phyloP scores from a whole-genome alignment of 257 asterid genomes.

The Solanum boliviense region DNA sequence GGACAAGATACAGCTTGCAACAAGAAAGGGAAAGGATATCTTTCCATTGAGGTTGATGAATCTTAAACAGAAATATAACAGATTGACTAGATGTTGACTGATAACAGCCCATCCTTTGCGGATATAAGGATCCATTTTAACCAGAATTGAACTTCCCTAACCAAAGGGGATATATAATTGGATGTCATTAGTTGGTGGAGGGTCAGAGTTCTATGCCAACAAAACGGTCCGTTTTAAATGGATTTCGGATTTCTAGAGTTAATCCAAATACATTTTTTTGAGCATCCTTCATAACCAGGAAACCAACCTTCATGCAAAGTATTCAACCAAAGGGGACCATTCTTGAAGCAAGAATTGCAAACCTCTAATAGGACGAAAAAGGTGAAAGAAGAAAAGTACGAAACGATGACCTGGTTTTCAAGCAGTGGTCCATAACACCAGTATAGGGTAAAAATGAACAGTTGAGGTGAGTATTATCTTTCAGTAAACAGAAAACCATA shows the following conservation, averaged over 20 bases:
- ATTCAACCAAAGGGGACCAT: not conserved
- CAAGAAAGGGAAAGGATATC: not conserved
- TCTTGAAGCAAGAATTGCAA: not conserved
- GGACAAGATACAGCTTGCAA: not conserved
- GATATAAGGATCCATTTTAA: not conserved
- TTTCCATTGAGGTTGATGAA: constrained; percentile 6
- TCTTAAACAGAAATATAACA: not conserved
- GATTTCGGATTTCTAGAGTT: not conserved
- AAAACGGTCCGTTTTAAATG: not conserved
- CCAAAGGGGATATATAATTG: not conserved
- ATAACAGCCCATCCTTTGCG: not conserved
- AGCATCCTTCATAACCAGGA: not conserved
- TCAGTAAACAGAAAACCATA: constrained; percentile 2
- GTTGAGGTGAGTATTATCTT: constrained; percentile 5
- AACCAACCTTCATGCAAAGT: not conserved
- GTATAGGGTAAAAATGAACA: constrained; percentile 1
- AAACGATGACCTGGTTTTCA: constrained; percentile 1
- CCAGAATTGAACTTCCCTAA: not conserved
- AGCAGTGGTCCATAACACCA: constrained; percentile 11
- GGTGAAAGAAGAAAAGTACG: not conserved
- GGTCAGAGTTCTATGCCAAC: not conserved
- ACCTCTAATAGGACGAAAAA: not conserved
- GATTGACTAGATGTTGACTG: constrained; percentile 1
- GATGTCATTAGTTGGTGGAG: not conserved
- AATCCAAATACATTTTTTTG: not conserved